These are phyloP conservation scores for Ceratorhiza oryzae-sativae DNA, from an alignment of 1,284 basidiomycete genomes.

Conservation along the genomic window DNA sequence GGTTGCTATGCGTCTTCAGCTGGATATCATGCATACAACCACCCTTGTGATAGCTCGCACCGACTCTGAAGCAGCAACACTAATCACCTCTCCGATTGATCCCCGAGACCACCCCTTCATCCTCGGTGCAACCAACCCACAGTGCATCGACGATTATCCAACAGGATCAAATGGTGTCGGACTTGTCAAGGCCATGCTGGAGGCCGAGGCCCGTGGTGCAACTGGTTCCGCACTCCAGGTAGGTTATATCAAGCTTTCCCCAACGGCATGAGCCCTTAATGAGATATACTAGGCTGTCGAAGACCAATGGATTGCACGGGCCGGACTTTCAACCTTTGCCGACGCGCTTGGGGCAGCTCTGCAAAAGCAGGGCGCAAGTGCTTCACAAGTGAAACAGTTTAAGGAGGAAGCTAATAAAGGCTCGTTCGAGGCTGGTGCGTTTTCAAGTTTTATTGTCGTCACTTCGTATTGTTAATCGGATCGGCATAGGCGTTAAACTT, in stretches of 20 bases:
- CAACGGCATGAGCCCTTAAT: too few species aligned
- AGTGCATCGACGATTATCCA: slow-evolving; percentile 40
- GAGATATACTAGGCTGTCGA: slow-evolving; percentile 69
- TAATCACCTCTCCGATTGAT: slow-evolving; percentile 97
- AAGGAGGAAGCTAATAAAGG: slow-evolving; percentile 45
- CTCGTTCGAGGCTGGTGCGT: slow-evolving; percentile 31
- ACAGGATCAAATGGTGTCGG: slow-evolving; percentile 27
- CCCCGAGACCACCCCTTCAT: slow-evolving; percentile 97
- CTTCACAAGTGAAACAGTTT: slow-evolving; percentile 44
- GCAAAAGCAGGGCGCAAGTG: slow-evolving; percentile 61
- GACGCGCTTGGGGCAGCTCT: slow-evolving; percentile 78
- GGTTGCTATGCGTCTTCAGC: slow-evolving; percentile 78
- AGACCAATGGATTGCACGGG: slow-evolving; percentile 82
- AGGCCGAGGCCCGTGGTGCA: slow-evolving; percentile 83
- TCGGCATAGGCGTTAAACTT: slow-evolving; percentile 15
- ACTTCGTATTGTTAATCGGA: background rate
- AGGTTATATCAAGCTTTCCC: too few species aligned
- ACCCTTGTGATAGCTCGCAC: slow-evolving; percentile 79
- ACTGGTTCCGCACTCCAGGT: slow-evolving; percentile 78
- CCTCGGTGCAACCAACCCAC: slow-evolving; percentile 85
- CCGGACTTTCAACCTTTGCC: slow-evolving; percentile 82
- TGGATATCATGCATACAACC: slow-evolving; percentile 80
- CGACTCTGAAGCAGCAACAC: slow-evolving; percentile 90
- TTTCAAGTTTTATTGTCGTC: background rate
- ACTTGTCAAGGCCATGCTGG: slow-evolving; percentile 82